Percentiles rank a stretch among this genome's conserved stretches.
Conservation (phyloP, 2,329 filamentous ascomycete genomes). For the Phialocephala subalpina region DNA sequence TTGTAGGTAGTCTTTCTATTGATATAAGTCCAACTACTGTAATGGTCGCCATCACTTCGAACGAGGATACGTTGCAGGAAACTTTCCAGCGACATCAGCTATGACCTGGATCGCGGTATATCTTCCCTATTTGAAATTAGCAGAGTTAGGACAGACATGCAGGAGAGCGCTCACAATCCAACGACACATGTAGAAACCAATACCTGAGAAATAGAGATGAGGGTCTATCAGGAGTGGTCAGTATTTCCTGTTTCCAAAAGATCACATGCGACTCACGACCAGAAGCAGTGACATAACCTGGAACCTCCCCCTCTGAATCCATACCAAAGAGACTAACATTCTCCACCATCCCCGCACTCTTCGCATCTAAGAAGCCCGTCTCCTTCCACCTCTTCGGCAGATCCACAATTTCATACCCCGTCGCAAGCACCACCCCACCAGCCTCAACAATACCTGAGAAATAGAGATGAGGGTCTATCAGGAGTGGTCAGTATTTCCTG, state of each 20-base stretch:
- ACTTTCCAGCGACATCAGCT: too few relatives aligned
- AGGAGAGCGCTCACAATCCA: not conserved
- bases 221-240: not conserved
- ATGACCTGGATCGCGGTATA: too few relatives aligned
- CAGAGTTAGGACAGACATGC: not conserved
- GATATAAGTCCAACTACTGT: too few relatives aligned
- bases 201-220: constrained; percentile 1
- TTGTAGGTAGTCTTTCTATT: too few relatives aligned
- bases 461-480: not conserved
- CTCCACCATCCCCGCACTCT: constrained; percentile 3
- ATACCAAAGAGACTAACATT: constrained; percentile 2
- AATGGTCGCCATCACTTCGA: too few relatives aligned
- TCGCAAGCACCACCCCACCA: not conserved
- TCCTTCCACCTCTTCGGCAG: constrained; percentile 1
- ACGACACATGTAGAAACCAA: constrained; percentile 4
- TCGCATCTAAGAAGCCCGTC: not conserved
- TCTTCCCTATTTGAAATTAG: too few relatives aligned
- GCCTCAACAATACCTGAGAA: constrained; percentile 8
- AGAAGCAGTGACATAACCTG: not conserved
- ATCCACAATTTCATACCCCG: constrained; percentile 1
- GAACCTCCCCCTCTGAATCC: not conserved
- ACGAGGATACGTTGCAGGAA: too few relatives aligned
- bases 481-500: not conserved
- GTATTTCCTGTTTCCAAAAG: not conserved
- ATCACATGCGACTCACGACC: not conserved